Conservation (phyloP, 2,329 filamentous ascomycete species). For the Pseudocercospora cruenta region DNA sequence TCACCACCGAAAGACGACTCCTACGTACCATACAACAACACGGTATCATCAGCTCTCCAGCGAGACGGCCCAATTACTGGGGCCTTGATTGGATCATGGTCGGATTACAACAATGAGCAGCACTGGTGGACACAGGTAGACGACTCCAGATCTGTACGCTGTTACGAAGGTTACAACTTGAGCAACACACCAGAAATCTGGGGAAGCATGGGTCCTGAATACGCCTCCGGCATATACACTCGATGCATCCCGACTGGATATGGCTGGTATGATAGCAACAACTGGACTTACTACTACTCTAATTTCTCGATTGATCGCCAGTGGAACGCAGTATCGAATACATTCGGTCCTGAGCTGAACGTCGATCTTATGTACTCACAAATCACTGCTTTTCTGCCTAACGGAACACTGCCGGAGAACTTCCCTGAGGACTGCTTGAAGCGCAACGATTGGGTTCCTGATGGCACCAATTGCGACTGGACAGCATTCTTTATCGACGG, state of each 20-base stretch:
- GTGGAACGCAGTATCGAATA: constrained; percentile 2
- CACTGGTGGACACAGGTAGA: constrained; percentile 14
- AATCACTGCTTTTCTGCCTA: constrained; percentile 25
- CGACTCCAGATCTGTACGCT: constrained; percentile 8
- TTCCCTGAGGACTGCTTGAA: constrained; percentile 14
- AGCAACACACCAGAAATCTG: constrained; percentile 1
- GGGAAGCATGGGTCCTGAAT: background rate
- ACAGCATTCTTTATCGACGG: constrained; percentile 12
- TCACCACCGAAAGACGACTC: constrained; percentile 1
- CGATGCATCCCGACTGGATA: constrained; percentile 28
- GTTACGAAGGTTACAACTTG: constrained; percentile 19
- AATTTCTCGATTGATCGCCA: constrained; percentile 20
- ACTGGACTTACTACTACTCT: constrained; percentile 12
- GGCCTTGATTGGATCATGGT: constrained; percentile 8
- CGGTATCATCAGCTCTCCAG: constrained; percentile 18
- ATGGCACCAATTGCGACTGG: constrained; percentile 19
- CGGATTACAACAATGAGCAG: constrained; percentile 1
- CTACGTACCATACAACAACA: constrained; percentile 19
- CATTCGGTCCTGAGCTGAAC: constrained; percentile 4
- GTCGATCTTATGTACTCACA: constrained; percentile 27
- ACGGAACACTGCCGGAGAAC: constrained; percentile 13
- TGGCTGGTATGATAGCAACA: constrained; percentile 23
- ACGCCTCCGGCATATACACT: constrained; percentile 17
- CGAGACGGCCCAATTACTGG: constrained; percentile 22
- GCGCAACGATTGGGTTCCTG: background rate